Base-by-base conservation (phyloP, 2,329 filamentous ascomycete species). In the Trichophyton benhamiae region DNA sequence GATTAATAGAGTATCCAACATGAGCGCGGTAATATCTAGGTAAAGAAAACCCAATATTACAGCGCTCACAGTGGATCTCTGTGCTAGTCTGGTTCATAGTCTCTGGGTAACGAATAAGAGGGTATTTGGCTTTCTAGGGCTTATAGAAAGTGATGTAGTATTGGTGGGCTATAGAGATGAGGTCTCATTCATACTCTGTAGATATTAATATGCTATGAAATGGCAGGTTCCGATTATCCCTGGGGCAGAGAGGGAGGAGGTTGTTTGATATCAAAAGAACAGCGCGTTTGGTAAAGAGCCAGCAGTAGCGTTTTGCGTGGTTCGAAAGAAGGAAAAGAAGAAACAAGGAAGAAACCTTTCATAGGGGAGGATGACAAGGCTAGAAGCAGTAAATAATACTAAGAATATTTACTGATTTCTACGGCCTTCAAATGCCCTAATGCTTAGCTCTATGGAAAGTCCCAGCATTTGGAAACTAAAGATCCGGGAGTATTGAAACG, bases 1-100 rank as follows among this genome's bases (percentile, higher is more conserved):
- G 64, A 27, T 64, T 38, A 7, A 58, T 48, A 8, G 58, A 62
- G 8, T 38, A 27, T 22, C 44, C 22, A 17, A 64, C 36, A 60
- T 64, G 63, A 4, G 53, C n/a, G 33, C 1, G n/a, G 25, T 64
- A 64, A 17, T 58, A 55, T 30, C 42, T 25, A 3, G 25, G 33
- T 15, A 13, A 59, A n/a, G 55, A 22, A 49, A 60, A 60, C 25
- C 30, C n/a, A 33, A 60, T 38, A 9, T 59, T 15, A 38, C 62
- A 63, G 17, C 59, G 59, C 17, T 57, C 48, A n/a, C 60, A 63
- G 41, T 8, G 17, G 22, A 42, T 11, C 15, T 5, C 8, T 15
- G 5, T 58, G 33, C 22, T 25, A 25, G 13, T 5, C 6, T n/a
- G 33, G 13, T 22, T 15, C 13, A 30, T 33, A 33, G 8, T 9